Base-by-base conservation (phyloP, 768 basidiomycete species). In the Leccinellum rugosiceps region DNA sequence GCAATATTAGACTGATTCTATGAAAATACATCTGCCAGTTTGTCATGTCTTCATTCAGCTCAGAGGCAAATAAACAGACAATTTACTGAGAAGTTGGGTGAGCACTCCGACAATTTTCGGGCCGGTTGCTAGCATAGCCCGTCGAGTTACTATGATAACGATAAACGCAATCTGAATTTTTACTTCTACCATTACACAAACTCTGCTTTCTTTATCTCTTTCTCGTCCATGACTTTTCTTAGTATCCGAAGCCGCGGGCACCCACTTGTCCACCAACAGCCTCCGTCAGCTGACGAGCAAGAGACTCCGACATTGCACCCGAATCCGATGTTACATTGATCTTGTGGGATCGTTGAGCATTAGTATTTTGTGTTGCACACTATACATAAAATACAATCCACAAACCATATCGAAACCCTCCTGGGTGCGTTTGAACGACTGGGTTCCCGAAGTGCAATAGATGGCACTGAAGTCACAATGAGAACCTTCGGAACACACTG, bases 391-490 rank as follows among this genome's bases (percentile, higher is more conserved):
- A 35, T 7, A 46, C 52, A n/a, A 59, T 57, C 30, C 57, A 72
- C 67, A 34, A 34, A 70, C 81, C 70, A 83, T 82, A 64, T 83
- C 82, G 57, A 83, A 83, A 6, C 82, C 81, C 60, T 83, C 72
- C 5, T 73, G 58, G 0, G 76, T 78, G 4, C 82, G 79, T 41
- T 67, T 70, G 5, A 74, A 73, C 3, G 79, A 69, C 52, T 80
- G 79, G 13, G 68, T 50, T 28, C 82, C 82, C 0, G 74, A 74
- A 13, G 70, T 76, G 61, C 82, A 83, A 62, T 59, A 82, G 35
- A 82, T 77, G 2, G 76, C 83, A 61, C 82, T 83, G 34, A 7
- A 43, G 17, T 21, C n/a, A 44, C 34, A 6, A 21, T 57, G 14
- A 58, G 21, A 38, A 2, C 4, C 9, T 17, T n/a, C 23, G 9